Conservation (phyloP, 768 basidiomycete species). For the Lactifluus hygrophoroides region DNA sequence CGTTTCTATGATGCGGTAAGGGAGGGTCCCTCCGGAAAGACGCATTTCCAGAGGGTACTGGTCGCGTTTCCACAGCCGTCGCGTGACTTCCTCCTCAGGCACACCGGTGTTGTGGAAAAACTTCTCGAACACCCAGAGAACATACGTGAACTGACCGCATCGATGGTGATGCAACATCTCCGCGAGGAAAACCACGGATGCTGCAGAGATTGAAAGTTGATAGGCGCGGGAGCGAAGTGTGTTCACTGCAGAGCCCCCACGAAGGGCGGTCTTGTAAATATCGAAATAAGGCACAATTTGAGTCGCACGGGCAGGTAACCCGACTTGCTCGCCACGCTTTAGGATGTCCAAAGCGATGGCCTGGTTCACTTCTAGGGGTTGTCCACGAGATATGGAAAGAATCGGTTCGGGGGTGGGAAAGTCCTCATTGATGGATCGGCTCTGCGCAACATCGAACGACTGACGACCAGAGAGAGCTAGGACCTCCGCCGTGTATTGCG, state of each 20-base stretch:
- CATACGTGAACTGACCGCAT: not conserved
- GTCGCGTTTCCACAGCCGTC: not conserved
- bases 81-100: slow-evolving; percentile 26
- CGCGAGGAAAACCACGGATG: slow-evolving; percentile 18
- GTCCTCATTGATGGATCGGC: not conserved
- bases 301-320: not conserved
- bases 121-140: slow-evolving; percentile 35
- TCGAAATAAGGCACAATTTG: slow-evolving; percentile 18
- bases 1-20: slow-evolving; percentile 25
- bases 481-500: not conserved
- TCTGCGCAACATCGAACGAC: slow-evolving; percentile 2
- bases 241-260: not conserved
- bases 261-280: slow-evolving; percentile 6
- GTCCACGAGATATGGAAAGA: not conserved
- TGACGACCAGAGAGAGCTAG: not conserved
- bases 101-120: slow-evolving; percentile 47
- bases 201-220: not conserved
- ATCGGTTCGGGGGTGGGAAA: not conserved
- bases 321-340: not conserved
- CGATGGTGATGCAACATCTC: slow-evolving; percentile 24
- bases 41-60: slow-evolving; percentile 1
- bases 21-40: slow-evolving; percentile 19
- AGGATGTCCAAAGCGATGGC: slow-evolving; percentile 4
- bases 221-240: slow-evolving; percentile 11
- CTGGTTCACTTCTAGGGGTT: not conserved